Base-by-base conservation (phyloP, 2,329 filamentous ascomycete genomes). In the Orbilia quercus region DNA sequence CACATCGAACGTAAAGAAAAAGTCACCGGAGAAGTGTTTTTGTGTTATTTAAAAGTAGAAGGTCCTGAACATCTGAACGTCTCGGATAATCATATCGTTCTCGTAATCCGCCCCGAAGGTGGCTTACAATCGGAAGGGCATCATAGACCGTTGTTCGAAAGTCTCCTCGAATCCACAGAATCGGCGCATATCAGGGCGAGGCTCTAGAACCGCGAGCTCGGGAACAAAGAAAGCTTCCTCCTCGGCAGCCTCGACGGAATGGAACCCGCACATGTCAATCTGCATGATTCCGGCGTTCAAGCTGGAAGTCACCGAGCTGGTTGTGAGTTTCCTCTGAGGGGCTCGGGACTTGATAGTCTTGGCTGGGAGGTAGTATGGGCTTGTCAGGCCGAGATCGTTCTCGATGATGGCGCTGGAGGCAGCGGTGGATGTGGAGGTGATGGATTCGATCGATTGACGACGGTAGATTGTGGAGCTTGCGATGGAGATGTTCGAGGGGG, bases 91-190 rank as follows among this genome's bases (percentile, higher is more conserved):
- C n/a, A 45, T 31, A 40, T 45, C 36, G 40, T 47, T 58, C 22
- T 28, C 23, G 28, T 45, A 25, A 36, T 22, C 38, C 42, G 23
- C 22, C 53, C 51, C 44, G 9, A 51, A 14, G 23, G 57, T 7
- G 16, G 38, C 48, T 51, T 72, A 73, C 69, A 73, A 66, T 55
- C 53, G 60, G 40, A 73, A 73, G n/a, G 69, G 60, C n/a, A 62
- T 28, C 69, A 73, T 73, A 7, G 69, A 65, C 7, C 69, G 40
- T 38, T 73, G 69, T 42, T 73, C 69, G 22, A 73, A 34, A 22
- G 60, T 73, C 34, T 73, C 69, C 47, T 73, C 69, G 60, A 73
- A 73, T 14, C 69, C 69, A 22, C 69, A 73, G 60, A 48, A 73
- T 44, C 69, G 47, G 40, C 50, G 69, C 28, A 54, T 36, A 20